These are phyloP conservation scores for Barnettozyma wickerhamii DNA, from an alignment of 805 yeast species.

Conservation along the genomic window DNA sequence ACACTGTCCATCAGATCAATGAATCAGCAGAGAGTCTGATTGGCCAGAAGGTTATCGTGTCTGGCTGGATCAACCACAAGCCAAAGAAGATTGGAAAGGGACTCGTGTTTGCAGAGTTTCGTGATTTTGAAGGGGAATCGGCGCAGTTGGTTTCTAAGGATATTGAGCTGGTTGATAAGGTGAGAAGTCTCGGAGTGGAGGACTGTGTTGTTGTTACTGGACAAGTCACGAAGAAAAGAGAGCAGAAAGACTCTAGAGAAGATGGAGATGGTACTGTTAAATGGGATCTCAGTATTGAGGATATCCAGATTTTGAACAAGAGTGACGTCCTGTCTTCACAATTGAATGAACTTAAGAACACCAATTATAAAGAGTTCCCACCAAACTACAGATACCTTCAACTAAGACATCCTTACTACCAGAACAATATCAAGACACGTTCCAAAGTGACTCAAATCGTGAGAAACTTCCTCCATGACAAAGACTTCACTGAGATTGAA, in stretches of 20 bases:
- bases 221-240: slow-evolving; percentile 31
- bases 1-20: slow-evolving; percentile 14
- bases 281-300: slow-evolving; percentile 57
- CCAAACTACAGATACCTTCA: slow-evolving; percentile 80
- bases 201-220: slow-evolving; percentile 73
- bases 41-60: slow-evolving; percentile 39
- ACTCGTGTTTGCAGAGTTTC: slow-evolving; percentile 65
- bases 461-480: slow-evolving; percentile 37
- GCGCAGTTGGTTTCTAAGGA: slow-evolving; percentile 51
- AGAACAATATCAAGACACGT: slow-evolving; percentile 50
- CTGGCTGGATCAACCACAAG: slow-evolving; percentile 82
- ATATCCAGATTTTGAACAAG: slow-evolving; percentile 54
- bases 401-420: slow-evolving; percentile 56
- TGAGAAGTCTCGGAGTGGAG: slow-evolving; percentile 58
- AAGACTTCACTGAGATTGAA: slow-evolving; percentile 74
- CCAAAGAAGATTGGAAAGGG: slow-evolving; percentile 65
- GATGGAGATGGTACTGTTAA: background rate
- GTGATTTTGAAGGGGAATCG: slow-evolving; percentile 68
- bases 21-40: slow-evolving; percentile 1
- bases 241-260: slow-evolving; percentile 12
- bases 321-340: slow-evolving; percentile 67
- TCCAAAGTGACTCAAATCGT: slow-evolving; percentile 48
- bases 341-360: slow-evolving; percentile 52
- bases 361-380: slow-evolving; percentile 57
- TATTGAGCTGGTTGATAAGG: slow-evolving; percentile 27